Evolutionary conservation across 345 rosid genomes (phyloP).

Genomic region (Brassica cretica): DNA sequence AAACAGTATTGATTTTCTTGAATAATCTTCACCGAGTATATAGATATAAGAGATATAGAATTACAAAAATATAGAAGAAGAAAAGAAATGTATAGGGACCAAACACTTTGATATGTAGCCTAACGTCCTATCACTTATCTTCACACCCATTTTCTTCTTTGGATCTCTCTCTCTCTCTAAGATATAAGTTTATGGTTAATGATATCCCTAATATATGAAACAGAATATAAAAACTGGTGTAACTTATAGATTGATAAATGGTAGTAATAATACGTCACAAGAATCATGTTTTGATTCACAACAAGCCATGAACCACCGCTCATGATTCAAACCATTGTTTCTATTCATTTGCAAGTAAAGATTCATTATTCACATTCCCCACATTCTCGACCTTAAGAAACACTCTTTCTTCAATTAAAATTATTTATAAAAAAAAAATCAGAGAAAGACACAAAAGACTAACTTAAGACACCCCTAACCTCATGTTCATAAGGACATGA

Average conservation of each 20-base stretch:
- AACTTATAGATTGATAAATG: neutral
- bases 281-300: neutral
- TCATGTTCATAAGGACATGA: neutral
- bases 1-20: neutral
- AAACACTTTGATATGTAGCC: slow-evolving; percentile 38
- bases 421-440: neutral
- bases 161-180: slow-evolving; percentile 7
- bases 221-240: neutral
- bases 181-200: neutral
- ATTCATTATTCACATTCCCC: neutral
- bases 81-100: neutral
- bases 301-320: neutral
- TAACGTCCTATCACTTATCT: slow-evolving; percentile 41
- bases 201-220: neutral
- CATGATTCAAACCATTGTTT: slow-evolving; percentile 1
- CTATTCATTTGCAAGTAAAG: neutral
- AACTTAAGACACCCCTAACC: neutral
- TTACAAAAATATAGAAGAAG: neutral
- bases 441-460: neutral
- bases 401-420: neutral
- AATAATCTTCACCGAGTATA: neutral
- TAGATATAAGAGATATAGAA: neutral
- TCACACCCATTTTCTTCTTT: slow-evolving; percentile 32
- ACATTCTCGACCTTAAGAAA: neutral
- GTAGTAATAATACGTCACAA: neutral